Evolutionary conservation across 1,284 basidiomycete species (phyloP).

Genomic region (Leucoagaricus sp.): DNA sequence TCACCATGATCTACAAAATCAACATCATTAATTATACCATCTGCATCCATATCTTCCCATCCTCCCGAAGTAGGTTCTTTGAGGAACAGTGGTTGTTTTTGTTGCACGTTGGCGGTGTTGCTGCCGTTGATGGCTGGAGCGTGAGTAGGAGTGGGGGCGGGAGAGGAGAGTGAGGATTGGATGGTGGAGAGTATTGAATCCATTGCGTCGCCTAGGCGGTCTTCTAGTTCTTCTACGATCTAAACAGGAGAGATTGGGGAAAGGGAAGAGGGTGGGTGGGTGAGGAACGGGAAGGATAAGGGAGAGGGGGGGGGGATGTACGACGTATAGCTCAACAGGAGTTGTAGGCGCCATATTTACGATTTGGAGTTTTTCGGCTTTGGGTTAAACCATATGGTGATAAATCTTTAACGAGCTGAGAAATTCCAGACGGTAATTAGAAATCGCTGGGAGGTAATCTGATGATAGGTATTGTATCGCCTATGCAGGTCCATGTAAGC

Average conservation of each 20-base stretch:
- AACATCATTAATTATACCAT: slow-evolving; percentile 40
- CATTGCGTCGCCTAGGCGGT: slow-evolving; percentile 74
- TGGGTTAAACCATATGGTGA: slow-evolving; percentile 77
- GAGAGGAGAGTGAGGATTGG: slow-evolving; percentile 43
- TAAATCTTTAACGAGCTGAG: slow-evolving; percentile 67
- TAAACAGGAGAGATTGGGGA: slow-evolving; percentile 30
- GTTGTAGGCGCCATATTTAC: slow-evolving; percentile 85
- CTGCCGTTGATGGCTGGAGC: background rate
- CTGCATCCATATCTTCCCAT: slow-evolving; percentile 33
- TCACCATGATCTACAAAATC: slow-evolving; percentile 69
- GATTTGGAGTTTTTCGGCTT: slow-evolving; percentile 89
- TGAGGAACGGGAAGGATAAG: background rate
- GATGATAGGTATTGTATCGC: slow-evolving; percentile 83
- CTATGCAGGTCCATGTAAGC: slow-evolving; percentile 37
- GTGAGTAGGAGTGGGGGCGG: background rate
- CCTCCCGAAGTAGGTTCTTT: slow-evolving; percentile 7
- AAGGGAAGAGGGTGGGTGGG: background rate
- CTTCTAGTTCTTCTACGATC: slow-evolving; percentile 91
- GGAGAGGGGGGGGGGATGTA: slow-evolving; percentile 43
- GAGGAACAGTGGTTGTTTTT: slow-evolving; percentile 4
- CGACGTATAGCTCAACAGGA: slow-evolving; percentile 88
- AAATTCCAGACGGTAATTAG: slow-evolving; percentile 70
- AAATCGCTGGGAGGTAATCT: slow-evolving; percentile 67
- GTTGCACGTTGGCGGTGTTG: background rate
- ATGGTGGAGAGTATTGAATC: slow-evolving; percentile 69